phyloP scores from a whole-genome alignment of 257 asterid species.

The Haberlea rhodopensis region DNA sequence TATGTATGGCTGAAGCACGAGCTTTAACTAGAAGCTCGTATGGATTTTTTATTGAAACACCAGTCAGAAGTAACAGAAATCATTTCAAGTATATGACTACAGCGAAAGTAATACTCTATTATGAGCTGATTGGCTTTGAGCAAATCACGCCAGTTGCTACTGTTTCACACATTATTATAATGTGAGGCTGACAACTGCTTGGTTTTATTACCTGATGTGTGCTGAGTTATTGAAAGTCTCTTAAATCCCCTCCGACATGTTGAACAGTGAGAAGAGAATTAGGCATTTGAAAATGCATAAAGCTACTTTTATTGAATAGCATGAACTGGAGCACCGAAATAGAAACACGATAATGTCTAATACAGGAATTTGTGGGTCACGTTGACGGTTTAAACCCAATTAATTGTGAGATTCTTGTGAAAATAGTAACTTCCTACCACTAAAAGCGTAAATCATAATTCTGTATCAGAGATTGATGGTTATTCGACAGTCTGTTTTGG shows the following conservation, averaged over 20 bases:
- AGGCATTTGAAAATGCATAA: neutral
- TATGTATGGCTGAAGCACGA: too few relatives aligned
- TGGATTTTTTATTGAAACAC: too few relatives aligned
- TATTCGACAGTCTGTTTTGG: slow-evolving; percentile 6
- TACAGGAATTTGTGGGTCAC: neutral
- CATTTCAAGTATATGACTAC: too few relatives aligned
- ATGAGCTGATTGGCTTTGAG: too few relatives aligned
- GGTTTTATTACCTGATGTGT: neutral
- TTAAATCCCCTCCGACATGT: neutral
- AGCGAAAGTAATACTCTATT: too few relatives aligned
- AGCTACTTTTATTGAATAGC: neutral
- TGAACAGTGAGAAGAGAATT: neutral
- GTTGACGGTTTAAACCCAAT: neutral
- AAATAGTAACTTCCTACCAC: neutral
- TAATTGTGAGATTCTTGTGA: neutral
- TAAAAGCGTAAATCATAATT: neutral
- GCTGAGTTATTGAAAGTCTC: neutral
- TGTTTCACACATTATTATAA: too few relatives aligned
- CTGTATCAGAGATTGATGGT: slow-evolving; percentile 7
- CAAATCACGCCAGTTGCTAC: too few relatives aligned
- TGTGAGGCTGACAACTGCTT: slow-evolving; percentile 10
- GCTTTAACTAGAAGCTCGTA: too few relatives aligned
- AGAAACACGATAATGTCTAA: neutral
- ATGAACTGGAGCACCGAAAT: neutral
- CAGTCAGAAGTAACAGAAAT: too few relatives aligned